Evolutionary conservation across 768 basidiomycete genomes (phyloP), one percentile per base, ranked within the genome.

Genomic region (Boletus pseudo-olivaceus): DNA sequence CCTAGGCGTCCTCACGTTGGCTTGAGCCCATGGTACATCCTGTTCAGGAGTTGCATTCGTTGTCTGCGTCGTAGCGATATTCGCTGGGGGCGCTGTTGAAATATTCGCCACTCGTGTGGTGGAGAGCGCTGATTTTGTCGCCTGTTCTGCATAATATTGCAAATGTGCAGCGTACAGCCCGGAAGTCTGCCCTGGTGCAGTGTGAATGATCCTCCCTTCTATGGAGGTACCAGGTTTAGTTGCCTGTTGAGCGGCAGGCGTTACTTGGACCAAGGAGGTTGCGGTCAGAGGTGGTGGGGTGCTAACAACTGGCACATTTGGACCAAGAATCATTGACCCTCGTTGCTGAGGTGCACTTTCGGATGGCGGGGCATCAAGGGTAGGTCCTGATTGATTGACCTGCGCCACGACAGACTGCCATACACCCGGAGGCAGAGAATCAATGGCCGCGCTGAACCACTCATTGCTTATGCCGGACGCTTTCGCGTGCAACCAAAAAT

Each of bases 1-100:
- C 33, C 64, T 66, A 15, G 72, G 73, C 1, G 70, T 67, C 40
- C 64, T 70, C 20, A 17, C 20, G n/a, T 30, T 43, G 20, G 45
- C 23, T 20, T 38, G 47, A 26, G 14, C 20, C 19, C 45, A 47
- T 26, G 45, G 32, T 5, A 17, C 38, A 19, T 45, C 47, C 41
- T 42, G 49, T 39, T 34, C 40, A 10, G 66, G 62, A 35, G 57
- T 64, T 30, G 20, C 39, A 14, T 34, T 26, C 19, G 8, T 20
- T 12, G 47, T 39, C 39, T 55, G 59, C 12, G 37, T 39, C 39
- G 23, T 15, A 30, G 40, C 11, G 12, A 47, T 14, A 26, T 52
- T 50, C 23, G 19, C 20, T 8, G 47, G 11, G 15, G 40, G 19
- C 2, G 26, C 8, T 15, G 27, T 26, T n/a, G 53, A 39, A 35